Conservation (phyloP, 202 grass and related monocot species). For the Saccharum hybrid region DNA sequence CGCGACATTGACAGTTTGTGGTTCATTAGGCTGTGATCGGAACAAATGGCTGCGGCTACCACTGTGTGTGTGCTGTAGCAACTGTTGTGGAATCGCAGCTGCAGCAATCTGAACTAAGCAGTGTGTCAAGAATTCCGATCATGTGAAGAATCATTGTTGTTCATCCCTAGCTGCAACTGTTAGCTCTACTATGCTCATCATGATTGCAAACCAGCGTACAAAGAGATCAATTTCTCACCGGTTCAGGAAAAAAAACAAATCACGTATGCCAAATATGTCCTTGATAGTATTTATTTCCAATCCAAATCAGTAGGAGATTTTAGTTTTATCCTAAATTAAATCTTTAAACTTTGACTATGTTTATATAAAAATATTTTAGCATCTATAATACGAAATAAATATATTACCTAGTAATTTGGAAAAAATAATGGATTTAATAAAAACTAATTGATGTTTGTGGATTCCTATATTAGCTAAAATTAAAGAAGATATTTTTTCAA, state of each 20-base stretch:
- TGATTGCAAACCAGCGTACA: not conserved
- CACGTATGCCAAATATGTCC: not conserved
- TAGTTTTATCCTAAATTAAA: no score
- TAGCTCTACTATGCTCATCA: not conserved
- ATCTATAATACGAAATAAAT: no score
- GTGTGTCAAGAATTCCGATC: not conserved
- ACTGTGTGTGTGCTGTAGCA: no score
- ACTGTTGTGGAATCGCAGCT: not conserved
- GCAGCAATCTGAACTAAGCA: not conserved
- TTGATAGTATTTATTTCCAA: not conserved
- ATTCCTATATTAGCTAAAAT: no score
- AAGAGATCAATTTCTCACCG: not conserved
- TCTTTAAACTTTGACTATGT: no score
- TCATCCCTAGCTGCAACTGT: not conserved
- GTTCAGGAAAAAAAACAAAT: not conserved
- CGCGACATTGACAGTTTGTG: not conserved
- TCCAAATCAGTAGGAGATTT: no score
- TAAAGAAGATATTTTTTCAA: no score
- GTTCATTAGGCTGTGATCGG: not conserved
- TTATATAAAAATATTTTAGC: no score
- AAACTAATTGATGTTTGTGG: no score
- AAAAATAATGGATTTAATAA: no score
- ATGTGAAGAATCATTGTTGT: not conserved
- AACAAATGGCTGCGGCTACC: not conserved
- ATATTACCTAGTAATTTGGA: no score